These are phyloP conservation scores for Peronosclerospora sorghi DNA, from an alignment of 352 stramenopile species.

Conservation along the genomic window DNA sequence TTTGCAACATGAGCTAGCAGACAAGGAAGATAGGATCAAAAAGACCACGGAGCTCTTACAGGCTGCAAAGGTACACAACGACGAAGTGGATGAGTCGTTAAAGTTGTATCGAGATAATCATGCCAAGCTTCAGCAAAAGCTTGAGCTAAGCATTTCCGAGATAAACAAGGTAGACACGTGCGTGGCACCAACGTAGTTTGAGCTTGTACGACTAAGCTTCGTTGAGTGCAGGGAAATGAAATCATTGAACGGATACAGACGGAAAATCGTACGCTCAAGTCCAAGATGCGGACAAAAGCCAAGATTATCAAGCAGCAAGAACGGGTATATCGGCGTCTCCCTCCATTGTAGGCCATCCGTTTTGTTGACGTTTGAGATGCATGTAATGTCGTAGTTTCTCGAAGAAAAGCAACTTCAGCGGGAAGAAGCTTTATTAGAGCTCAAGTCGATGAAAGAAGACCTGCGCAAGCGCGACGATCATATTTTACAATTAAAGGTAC, in stretches of 20 bases:
- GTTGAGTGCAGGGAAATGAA: constrained; percentile 57
- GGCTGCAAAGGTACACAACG: constrained; percentile 54
- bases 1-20: constrained; percentile 61
- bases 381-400: constrained; percentile 26
- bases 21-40: constrained; percentile 65
- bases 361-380: constrained; percentile 1
- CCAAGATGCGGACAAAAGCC: constrained; percentile 79
- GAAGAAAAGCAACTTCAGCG: constrained; percentile 71
- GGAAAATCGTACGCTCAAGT: constrained; percentile 63
- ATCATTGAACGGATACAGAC: constrained; percentile 85
- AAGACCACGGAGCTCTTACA: constrained; percentile 69
- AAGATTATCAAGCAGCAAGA: constrained; percentile 88
- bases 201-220: no score
- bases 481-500: constrained; percentile 43
- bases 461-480: constrained; percentile 62
- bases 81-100: constrained; percentile 78
- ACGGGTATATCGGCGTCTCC: constrained; percentile 20
- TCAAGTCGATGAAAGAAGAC: constrained; percentile 61
- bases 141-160: constrained; percentile 82
- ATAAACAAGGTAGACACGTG: constrained; percentile 85
- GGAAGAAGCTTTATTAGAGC: constrained; percentile 44
- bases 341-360: neutral
- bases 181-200: no score
- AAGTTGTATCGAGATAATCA: constrained; percentile 85
- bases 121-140: constrained; percentile 71